Conservation (phyloP, 2,329 filamentous ascomycete genomes). For the Erysiphe pulchra region DNA sequence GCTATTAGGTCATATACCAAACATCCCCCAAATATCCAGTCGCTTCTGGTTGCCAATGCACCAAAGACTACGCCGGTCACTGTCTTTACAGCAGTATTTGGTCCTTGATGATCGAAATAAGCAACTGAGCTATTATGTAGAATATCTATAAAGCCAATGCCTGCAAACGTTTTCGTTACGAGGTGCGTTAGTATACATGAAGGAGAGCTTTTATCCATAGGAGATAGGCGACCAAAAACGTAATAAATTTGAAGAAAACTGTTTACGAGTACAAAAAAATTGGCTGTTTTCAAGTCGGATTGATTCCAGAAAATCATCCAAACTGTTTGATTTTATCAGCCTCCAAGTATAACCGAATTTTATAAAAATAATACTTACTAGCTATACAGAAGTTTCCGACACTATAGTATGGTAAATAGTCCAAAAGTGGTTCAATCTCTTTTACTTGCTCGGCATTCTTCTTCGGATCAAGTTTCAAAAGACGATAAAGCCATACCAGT, state of each 20-base stretch:
- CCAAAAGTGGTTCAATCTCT: constrained; percentile 23
- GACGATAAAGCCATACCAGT: constrained; percentile 27
- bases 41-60: constrained; percentile 21
- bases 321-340: constrained; percentile 9
- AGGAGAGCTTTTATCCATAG: constrained; percentile 23
- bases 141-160: constrained; percentile 31
- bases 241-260: constrained; percentile 28
- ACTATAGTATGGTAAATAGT: constrained; percentile 27
- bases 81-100: constrained; percentile 21
- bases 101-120: constrained; percentile 23
- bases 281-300: constrained; percentile 22
- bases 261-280: constrained; percentile 30
- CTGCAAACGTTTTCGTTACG: constrained; percentile 31
- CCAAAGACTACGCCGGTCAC: constrained; percentile 28
- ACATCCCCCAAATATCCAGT: constrained; percentile 34
- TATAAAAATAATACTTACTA: constrained; percentile 15
- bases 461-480: constrained; percentile 22
- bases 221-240: constrained; percentile 20
- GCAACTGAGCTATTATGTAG: constrained; percentile 31
- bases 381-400: constrained; percentile 33
- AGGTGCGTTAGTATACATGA: constrained; percentile 29
- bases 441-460: constrained; percentile 14
- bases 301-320: constrained; percentile 39
- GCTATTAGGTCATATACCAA: constrained; percentile 31
- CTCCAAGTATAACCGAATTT: not conserved